Base-by-base conservation (phyloP, 495 filamentous ascomycete species). In the Chaetomium cochliodes region DNA sequence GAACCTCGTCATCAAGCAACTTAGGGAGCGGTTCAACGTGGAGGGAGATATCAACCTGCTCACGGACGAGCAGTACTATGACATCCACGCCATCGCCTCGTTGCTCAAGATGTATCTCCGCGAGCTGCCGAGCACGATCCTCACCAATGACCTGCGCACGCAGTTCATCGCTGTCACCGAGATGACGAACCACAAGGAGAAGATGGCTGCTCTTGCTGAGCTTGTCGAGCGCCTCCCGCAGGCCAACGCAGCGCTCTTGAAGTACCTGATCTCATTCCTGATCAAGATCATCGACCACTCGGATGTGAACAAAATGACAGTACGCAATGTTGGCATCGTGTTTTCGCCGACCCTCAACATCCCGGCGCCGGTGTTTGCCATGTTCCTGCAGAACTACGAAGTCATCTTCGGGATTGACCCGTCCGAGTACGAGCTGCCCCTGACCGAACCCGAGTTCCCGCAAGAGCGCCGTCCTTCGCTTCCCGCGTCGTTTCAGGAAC, bases 271-370 rank as follows among this genome's bases (percentile, higher is more conserved):
- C 44, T 83, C 87, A 12, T 97, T 94, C 77, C 76, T 98, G 66
- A 90, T 96, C 70, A 87, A 87, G 67, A 92, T 98, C 67, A 89
- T 96, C 66, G 90, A 92, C 72, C 90, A 97, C 67, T 84, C 91
- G 3, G 89, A 92, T 66, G 81, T 89, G 69, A 98, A 98, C 79
- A 98, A 97, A 80, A 98, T 98, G 94, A 96, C 89, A 6, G 91
- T 97, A 59, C 86, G 94, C 46, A 98, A 98, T 75, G 92, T 98
- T 57, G 92, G 94, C 68, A 98, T 98, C 66, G 93, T 98, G 61
- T 98, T 98, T 77, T 94, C 96, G n/a, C 94, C 94, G 2, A 98
- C 96, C 0, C 84, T 98, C 39, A 98, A 98, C 76, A 97, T 98
- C 47, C 93, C 96, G 0, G 92, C 92, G 1, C 93, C 96, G 18